Evolutionary conservation across 2,329 filamentous ascomycete genomes (phyloP).

Genomic region (Colletotrichum filicis): DNA sequence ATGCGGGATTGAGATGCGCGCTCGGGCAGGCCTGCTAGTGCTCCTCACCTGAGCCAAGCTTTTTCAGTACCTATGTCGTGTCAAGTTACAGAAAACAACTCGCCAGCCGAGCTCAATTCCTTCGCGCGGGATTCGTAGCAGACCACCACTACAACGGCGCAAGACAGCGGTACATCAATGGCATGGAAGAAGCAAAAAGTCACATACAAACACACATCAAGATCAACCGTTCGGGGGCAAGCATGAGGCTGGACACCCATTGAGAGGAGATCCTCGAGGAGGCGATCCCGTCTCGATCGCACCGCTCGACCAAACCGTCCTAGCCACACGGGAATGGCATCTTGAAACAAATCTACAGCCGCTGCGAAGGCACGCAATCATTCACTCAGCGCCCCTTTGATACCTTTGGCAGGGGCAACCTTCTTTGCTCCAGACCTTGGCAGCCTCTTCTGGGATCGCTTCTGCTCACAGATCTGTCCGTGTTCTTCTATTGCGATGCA

Average conservation of each 20-base stretch:
- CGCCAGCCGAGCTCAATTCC: neutral
- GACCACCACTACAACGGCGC: neutral
- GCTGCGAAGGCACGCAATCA: slow-evolving; percentile 5
- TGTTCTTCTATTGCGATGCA: slow-evolving; percentile 21
- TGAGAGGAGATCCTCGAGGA: slow-evolving; percentile 7
- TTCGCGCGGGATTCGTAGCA: neutral
- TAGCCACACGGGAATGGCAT: slow-evolving; percentile 21
- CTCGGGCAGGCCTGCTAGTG: slow-evolving; percentile 16
- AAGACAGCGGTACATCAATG: slow-evolving; percentile 11
- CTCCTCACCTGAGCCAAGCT: slow-evolving; percentile 29
- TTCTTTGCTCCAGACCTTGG: slow-evolving; percentile 13
- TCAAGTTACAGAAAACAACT: slow-evolving; percentile 16
- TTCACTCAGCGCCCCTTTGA: neutral
- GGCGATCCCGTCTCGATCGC: slow-evolving; percentile 24
- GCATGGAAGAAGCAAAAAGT: slow-evolving; percentile 19
- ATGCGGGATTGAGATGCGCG: slow-evolving; percentile 35
- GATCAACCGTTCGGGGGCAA: neutral
- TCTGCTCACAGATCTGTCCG: slow-evolving; percentile 29
- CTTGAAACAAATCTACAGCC: slow-evolving; percentile 30
- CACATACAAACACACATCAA: slow-evolving; percentile 2
- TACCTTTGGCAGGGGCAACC: slow-evolving; percentile 7
- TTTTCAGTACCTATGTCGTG: slow-evolving; percentile 19
- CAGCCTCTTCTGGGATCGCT: slow-evolving; percentile 12
- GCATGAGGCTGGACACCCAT: neutral
- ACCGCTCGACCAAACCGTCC: slow-evolving; percentile 13